A percentile compares a stretch with the other conserved stretches of the same genome.
These are phyloP conservation scores for Plasmodium coatneyi DNA, from an alignment of 169 alveolate species.

Conservation along the genomic window DNA sequence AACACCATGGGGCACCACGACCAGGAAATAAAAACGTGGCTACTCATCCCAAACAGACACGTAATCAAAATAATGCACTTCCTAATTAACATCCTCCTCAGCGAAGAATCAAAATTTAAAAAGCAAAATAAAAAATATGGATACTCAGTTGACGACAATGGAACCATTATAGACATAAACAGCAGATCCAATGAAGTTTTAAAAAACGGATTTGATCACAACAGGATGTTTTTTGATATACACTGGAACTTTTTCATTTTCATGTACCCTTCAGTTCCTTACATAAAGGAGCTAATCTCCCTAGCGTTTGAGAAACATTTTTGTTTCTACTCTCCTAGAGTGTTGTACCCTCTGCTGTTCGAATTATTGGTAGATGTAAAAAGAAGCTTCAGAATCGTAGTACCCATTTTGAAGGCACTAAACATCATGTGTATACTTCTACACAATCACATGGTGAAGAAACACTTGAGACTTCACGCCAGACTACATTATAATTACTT, in stretches of 20 bases:
- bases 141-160: conserved; percentile 30
- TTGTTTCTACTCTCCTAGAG: conserved; percentile 58
- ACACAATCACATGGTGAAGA: conserved; percentile 47
- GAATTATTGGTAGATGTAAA: conserved; percentile 42
- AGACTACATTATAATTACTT: conserved; percentile 59
- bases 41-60: conserved; percentile 46
- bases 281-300: conserved; percentile 46
- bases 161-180: conserved; percentile 11
- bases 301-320: conserved; percentile 56
- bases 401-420: conserved; percentile 23
- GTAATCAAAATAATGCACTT: conserved; percentile 47
- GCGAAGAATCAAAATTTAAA: conserved; percentile 23
- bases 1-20: not conserved
- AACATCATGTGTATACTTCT: conserved; percentile 63
- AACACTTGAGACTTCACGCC: conserved; percentile 54
- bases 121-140: conserved; percentile 40
- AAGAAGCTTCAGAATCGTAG: conserved; percentile 17
- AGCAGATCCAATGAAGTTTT: conserved; percentile 10
- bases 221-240: conserved; percentile 41
- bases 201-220: conserved; percentile 17
- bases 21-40: conserved; percentile 69
- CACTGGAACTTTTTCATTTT: conserved; percentile 43
- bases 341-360: conserved; percentile 52
- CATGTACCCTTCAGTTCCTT: conserved; percentile 42
- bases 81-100: conserved; percentile 37